Evolutionary conservation across 2,329 filamentous ascomycete species (phyloP).

Genomic region (Diaporthe sp.): DNA sequence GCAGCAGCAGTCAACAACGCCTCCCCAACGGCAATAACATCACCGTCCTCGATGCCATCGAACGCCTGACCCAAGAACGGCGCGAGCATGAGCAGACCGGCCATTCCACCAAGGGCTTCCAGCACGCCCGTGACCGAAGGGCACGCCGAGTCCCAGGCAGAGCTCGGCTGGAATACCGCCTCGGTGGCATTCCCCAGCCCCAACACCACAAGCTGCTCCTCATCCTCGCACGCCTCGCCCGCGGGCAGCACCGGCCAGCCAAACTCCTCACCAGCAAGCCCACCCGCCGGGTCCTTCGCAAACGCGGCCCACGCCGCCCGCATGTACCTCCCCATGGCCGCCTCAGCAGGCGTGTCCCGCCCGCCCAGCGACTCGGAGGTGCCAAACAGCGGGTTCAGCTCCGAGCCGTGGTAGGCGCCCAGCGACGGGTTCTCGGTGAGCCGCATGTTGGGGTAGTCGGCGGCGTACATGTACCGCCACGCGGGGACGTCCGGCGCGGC

Average conservation of each 20-base stretch:
- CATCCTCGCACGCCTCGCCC: background rate
- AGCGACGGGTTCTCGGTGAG: conserved; percentile 5
- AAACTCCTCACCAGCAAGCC: background rate
- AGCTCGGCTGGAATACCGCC: conserved; percentile 8
- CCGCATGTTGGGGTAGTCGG: conserved; percentile 20
- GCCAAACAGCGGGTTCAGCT: conserved; percentile 20
- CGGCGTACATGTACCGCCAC: conserved; percentile 28
- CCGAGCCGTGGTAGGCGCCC: conserved; percentile 21
- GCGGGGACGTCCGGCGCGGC: background rate
- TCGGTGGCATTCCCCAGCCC: conserved; percentile 3
- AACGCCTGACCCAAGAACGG: background rate
- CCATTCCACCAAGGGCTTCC: background rate
- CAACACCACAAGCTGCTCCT: conserved; percentile 1
- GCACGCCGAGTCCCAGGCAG: background rate
- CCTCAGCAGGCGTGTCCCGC: conserved; percentile 8
- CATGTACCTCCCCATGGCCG: conserved; percentile 16
- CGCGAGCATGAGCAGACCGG: background rate
- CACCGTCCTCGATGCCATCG: background rate
- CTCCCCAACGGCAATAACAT: background rate
- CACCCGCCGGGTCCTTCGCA: background rate
- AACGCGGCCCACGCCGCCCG: conserved; percentile 30
- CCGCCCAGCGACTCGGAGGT: background rate
- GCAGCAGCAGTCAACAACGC: background rate
- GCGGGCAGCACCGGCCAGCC: conserved; percentile 9
- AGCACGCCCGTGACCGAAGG: background rate